These are phyloP conservation scores for Fraxinus dipetala DNA, from an alignment of 305 asterid species.

Conservation along the genomic window DNA sequence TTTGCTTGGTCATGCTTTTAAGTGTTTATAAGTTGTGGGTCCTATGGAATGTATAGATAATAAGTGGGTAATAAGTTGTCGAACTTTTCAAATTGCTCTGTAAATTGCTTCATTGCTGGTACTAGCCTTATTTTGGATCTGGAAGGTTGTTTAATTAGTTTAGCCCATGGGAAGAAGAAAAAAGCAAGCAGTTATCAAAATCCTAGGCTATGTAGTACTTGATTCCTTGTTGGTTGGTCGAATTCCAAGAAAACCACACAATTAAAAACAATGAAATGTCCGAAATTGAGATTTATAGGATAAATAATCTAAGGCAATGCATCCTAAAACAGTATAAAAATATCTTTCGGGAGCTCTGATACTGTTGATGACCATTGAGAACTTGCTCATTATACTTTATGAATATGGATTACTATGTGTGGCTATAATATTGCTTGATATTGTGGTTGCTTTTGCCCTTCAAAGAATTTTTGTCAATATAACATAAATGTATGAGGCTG, in stretches of 20 bases:
- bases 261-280: neutral
- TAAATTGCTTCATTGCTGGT: neutral
- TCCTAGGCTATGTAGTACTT: neutral
- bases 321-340: neutral
- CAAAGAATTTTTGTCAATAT: no score
- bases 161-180: neutral
- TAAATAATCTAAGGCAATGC: neutral
- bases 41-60: neutral
- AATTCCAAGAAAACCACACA: neutral
- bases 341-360: neutral
- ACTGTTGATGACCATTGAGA: neutral
- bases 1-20: neutral
- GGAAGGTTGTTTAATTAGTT: neutral
- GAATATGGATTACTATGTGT: neutral
- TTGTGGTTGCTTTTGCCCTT: neutral
- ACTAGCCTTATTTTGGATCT: neutral
- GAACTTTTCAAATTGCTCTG: neutral
- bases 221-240: neutral
- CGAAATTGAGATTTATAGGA: neutral
- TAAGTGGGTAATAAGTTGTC: neutral
- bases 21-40: neutral
- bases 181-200: no score
- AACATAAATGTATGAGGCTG: no score
- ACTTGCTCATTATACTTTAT: neutral
- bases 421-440: no score